phyloP scores from a whole-genome alignment of 495 filamentous ascomycete genomes.

The Pseudoneurospora amorphoporcata region DNA sequence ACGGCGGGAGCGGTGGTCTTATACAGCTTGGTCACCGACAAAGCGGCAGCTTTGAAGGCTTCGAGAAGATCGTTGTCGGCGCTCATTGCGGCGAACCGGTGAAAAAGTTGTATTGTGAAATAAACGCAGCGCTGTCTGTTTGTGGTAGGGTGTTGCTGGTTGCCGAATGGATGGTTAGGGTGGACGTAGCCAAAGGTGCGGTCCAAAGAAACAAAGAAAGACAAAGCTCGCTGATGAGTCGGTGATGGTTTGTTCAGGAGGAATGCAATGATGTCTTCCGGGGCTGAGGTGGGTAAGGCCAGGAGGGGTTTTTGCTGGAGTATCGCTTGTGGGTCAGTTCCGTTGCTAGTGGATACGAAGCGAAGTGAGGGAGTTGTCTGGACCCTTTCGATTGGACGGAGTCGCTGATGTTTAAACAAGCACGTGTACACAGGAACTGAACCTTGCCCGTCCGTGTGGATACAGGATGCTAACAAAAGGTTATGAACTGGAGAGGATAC shows the following conservation, averaged over 20 bases:
- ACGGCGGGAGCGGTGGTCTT: conserved; percentile 74
- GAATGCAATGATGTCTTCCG: not conserved
- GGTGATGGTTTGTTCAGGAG: not conserved
- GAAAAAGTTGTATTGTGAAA: not conserved
- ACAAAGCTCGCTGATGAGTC: not conserved
- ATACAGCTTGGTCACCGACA: conserved; percentile 93
- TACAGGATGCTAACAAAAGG: not conserved
- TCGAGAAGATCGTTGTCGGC: conserved; percentile 68
- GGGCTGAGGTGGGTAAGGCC: not conserved
- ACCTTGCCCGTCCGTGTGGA: not conserved
- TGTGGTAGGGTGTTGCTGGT: not conserved
- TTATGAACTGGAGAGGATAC: not conserved
- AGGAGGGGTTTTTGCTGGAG: not conserved
- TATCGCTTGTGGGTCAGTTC: not conserved
- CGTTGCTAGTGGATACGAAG: not conserved
- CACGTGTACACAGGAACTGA: not conserved
- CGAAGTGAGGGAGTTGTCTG: not conserved
- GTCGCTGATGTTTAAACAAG: not conserved
- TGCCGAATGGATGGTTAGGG: not conserved
- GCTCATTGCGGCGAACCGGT: conserved; percentile 13
- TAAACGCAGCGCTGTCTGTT: not conserved
- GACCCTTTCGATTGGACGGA: not conserved
- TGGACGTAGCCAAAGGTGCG: not conserved
- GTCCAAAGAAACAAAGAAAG: not conserved
- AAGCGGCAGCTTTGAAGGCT: conserved; percentile 81